Evolutionary conservation across 257 asterid species (phyloP), one percentile per base, ranked within the genome.

Genomic region (Solanum paucissectum): DNA sequence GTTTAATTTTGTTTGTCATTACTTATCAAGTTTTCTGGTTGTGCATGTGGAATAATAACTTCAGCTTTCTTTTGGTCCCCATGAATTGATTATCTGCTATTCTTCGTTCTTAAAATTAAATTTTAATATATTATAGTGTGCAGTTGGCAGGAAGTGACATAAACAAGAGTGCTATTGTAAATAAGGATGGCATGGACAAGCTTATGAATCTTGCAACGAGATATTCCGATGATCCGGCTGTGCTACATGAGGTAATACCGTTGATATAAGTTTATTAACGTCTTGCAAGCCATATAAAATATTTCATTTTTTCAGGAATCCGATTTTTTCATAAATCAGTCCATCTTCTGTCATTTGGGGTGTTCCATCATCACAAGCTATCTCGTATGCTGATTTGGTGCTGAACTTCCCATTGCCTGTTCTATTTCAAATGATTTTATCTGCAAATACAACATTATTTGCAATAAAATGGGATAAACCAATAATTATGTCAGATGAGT

Each of bases 141-240:
- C 89, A 97, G 99, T 93, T 97, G 93, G 99, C 99, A 92, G 99
- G 98, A 90, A 97, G 99, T 89, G 99, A 97, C 92, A 87, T 38
- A 90, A 97, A 95, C 87, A 96, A 96, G 91, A 91, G 91, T 90
- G 89, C 92, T 64, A 94, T 97, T 88, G 94, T 97, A 55, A 97
- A 95, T 89, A 94, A 91, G 94, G 90, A 94, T 71, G 98, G 99
- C 89, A 60, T 93, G 94, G 94, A 90, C 90, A 93, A 90, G 93
- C 98, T 96, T 89, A 88, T 95, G 82, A 94, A 88, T 90, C 96
- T 97, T 66, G 93, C 98, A 29, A 89, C 92, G 81, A 94, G 94
- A 91, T 96, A 93, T 91, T 89, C 93, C n/a, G 94, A 95, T 77
- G 96, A 96, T 86, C 93, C 98, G 87, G 92, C 91, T 40, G 96